A percentile compares a stretch with the other conserved stretches of the same genome.
These are phyloP conservation scores for Cryptomeria japonica DNA, from an alignment of 75 land plant genomes.

Conservation along the genomic window DNA sequence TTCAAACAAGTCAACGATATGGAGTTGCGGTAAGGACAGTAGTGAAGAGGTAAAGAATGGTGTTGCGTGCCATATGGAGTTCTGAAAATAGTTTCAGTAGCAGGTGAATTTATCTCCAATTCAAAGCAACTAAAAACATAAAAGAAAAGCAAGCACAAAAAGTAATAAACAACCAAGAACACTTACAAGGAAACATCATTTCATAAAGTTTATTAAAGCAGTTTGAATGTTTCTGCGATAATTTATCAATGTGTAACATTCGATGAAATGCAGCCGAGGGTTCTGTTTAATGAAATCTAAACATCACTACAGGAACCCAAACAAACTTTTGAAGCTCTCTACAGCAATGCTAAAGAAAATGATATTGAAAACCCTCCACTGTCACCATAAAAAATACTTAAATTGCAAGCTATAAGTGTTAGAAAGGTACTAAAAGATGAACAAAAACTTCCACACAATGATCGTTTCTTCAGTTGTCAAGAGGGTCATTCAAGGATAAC, in stretches of 20 bases:
- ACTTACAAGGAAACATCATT: background rate
- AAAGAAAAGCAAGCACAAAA: background rate
- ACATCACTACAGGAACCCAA: background rate
- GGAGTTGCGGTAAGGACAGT: too few species aligned
- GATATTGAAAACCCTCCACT: background rate
- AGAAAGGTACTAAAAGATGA: background rate
- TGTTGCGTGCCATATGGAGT: too few species aligned
- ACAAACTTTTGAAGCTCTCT: background rate
- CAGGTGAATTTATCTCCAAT: too few species aligned
- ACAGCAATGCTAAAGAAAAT: background rate
- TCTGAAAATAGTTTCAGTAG: too few species aligned
- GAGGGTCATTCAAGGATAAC: slow-evolving; percentile 53
- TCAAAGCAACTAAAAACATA: too few species aligned
- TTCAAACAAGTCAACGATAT: too few species aligned
- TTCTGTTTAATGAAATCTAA: background rate
- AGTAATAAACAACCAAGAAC: background rate
- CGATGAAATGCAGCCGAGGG: background rate
- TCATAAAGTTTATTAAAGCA: background rate
- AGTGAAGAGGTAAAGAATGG: too few species aligned
- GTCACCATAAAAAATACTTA: background rate
- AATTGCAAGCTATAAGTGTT: background rate
- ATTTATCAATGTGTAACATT: background rate
- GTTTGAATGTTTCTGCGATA: background rate
- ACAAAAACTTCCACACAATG: background rate
- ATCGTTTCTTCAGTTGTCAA: slow-evolving; percentile 8